Evolutionary conservation across 73 alveolate species (phyloP).

Genomic region (Durusdinium trenchii): DNA sequence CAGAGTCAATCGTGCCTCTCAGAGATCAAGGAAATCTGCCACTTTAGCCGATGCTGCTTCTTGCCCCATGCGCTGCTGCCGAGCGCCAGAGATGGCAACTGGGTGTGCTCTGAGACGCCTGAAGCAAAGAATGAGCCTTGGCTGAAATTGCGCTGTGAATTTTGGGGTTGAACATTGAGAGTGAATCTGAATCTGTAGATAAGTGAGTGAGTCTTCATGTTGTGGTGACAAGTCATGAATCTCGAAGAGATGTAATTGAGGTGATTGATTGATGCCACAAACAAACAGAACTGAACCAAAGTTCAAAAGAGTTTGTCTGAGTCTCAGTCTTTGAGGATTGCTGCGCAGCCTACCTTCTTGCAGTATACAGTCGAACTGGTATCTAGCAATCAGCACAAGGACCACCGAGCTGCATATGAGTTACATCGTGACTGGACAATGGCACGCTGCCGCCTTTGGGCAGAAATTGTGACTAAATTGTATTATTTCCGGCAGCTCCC

Average conservation of each 20-base stretch:
- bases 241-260: no score
- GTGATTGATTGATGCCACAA: no score
- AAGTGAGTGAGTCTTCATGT: no score
- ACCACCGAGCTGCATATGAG: background rate
- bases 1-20: background rate
- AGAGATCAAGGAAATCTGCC: background rate
- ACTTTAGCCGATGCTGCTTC: background rate
- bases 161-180: no score
- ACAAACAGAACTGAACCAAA: no score
- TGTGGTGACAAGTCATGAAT: no score
- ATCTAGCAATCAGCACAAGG: background rate
- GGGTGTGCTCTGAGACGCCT: background rate
- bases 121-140: background rate
- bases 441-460: background rate
- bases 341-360: background rate
- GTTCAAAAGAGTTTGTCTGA: no score
- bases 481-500: background rate
- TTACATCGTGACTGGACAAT: background rate
- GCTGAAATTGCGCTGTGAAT: background rate
- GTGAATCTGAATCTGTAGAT: no score
- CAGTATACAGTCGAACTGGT: background rate
- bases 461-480: background rate
- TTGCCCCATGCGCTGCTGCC: constrained; percentile 37
- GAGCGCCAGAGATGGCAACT: constrained; percentile 3
- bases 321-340: no score